Percentiles rank a stretch among this genome's conserved stretches.
Evolutionary conservation across 1,284 basidiomycete genomes (phyloP).

Genomic region (Ceratobasidium sp.): DNA sequence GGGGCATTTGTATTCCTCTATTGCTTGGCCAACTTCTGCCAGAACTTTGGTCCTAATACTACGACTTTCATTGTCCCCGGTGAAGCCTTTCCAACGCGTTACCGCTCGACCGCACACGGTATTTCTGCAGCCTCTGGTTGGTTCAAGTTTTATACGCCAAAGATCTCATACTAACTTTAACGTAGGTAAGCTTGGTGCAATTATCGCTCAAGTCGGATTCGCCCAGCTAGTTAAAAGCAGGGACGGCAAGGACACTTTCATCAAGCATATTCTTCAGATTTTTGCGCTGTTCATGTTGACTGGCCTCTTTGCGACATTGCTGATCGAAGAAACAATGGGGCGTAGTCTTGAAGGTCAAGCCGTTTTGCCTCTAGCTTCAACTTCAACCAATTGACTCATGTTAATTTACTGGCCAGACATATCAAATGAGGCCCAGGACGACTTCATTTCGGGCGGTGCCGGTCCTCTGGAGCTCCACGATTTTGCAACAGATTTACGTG

Average conservation of each 20-base stretch:
- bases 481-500: constrained; percentile 36
- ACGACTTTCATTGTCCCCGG: constrained; percentile 85
- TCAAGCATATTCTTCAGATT: constrained; percentile 77
- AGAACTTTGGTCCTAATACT: constrained; percentile 77
- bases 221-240: constrained; percentile 77
- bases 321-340: constrained; percentile 82
- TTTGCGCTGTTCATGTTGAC: constrained; percentile 86
- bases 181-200: constrained; percentile 86
- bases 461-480: constrained; percentile 39
- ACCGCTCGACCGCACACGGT: constrained; percentile 86
- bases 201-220: constrained; percentile 86
- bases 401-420: no score
- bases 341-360: constrained; percentile 76
- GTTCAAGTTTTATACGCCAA: neutral
- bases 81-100: constrained; percentile 89
- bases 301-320: constrained; percentile 80
- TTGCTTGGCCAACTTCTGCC: constrained; percentile 68
- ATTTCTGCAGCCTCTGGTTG: constrained; percentile 79
- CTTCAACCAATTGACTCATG: neutral
- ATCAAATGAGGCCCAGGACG: no score
- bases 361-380: constrained; percentile 44
- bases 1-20: constrained; percentile 82
- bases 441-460: no score
- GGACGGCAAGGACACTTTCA: constrained; percentile 63
- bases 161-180: neutral